These are phyloP conservation scores for Penicillium cosmopolitanum DNA, from an alignment of 495 filamentous ascomycete species.

Conservation along the genomic window DNA sequence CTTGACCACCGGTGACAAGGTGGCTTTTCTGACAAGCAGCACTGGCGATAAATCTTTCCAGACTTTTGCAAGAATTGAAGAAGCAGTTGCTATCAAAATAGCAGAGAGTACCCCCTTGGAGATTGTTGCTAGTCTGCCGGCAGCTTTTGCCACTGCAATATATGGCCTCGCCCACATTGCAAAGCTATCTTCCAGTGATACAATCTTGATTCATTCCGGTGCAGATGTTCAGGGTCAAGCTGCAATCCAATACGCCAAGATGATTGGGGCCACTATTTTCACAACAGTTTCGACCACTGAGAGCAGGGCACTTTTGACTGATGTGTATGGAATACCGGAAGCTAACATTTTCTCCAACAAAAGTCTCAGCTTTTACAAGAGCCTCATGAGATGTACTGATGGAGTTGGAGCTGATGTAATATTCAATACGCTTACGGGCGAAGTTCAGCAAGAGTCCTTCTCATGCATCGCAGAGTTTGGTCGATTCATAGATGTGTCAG, in stretches of 20 bases:
- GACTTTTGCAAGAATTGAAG: conserved; percentile 21
- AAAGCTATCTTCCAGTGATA: conserved; percentile 28
- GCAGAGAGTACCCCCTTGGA: conserved; percentile 23
- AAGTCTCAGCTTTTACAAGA: conserved; percentile 48
- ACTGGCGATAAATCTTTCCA: conserved; percentile 10
- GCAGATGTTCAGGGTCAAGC: conserved; percentile 52
- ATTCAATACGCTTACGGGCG: conserved; percentile 52
- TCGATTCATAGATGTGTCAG: conserved; percentile 49
- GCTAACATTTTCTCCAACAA: conserved; percentile 54
- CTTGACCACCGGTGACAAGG: conserved; percentile 22
- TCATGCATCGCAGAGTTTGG: conserved; percentile 54
- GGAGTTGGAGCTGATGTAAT: conserved; percentile 60
- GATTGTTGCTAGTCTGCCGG: conserved; percentile 34
- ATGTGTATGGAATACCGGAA: conserved; percentile 39
- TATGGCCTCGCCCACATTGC: conserved; percentile 37
- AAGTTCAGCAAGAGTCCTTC: conserved; percentile 47
- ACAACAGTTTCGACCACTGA: conserved; percentile 48
- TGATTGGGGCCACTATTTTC: conserved; percentile 41
- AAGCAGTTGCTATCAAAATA: conserved; percentile 19
- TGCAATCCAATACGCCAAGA: conserved; percentile 46
- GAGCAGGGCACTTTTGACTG: conserved; percentile 42
- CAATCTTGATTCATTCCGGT: conserved; percentile 55
- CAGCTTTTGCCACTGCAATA: conserved; percentile 29
- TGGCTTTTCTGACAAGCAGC: conserved; percentile 17
- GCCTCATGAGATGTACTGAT: conserved; percentile 51